Base-by-base conservation (phyloP, 2,329 filamentous ascomycete species). In the Claviceps sp. region DNA sequence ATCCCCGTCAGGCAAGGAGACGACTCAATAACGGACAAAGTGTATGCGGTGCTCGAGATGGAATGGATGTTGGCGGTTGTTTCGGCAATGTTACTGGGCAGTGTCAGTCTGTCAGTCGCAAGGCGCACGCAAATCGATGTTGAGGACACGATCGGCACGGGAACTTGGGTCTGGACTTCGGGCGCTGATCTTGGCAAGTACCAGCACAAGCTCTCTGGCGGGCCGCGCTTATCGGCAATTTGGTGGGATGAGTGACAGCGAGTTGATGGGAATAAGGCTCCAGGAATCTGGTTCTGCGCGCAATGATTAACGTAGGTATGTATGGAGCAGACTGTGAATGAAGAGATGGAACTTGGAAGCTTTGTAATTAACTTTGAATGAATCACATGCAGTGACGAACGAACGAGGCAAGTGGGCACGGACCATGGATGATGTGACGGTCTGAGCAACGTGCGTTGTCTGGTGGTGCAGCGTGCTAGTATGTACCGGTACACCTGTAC, bases 71-170 rank as follows among this genome's bases (percentile, higher is more conserved):
- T 14, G 26, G 30, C n/a, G 5, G 37, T 50, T 44, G 37, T 18
- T n/a, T 34, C 40, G 47, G 44, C 8, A 37, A 45, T 30, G 42
- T 34, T 40, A 9, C 41, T 30, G n/a, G 30, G 40, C 16, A 9
- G n/a, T 24, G 13, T 34, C 30, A 30, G 26, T 9, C n/a, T 38
- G 41, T 50, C 34, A 41, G 50, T 34, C 42, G 50, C 41, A 5
- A 43, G 37, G 42, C 43, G 43, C 41, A 13, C 43, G 24, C 20
- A 24, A 45, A 44, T 22, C 24, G 52, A 48, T 16, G 20, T 50
- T 43, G 52, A 50, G 52, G 52, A 50, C 43, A 50, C 44, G 48
- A 46, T 53, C 48, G 26, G 47, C 26, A 38, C 40, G 24, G 48
- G 14, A 40, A 30, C 11, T 14, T 18, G 42, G 47, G 8, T 22